Base-by-base conservation (phyloP, 2,329 filamentous ascomycete species). In the Fusarium albosuccineum region DNA sequence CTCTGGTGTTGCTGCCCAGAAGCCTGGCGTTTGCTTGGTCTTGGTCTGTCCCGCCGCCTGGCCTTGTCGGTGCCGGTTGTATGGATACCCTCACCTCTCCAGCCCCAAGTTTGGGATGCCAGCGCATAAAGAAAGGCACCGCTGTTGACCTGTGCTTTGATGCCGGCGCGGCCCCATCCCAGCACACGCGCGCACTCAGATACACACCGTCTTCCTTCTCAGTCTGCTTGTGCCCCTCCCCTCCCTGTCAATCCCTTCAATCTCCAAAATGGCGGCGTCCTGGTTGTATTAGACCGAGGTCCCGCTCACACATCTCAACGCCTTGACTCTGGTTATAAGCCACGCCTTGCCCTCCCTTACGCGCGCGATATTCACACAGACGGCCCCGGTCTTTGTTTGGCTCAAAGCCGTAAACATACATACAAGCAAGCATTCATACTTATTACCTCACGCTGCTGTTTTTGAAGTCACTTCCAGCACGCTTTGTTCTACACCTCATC, bases 61-160 rank as follows among this genome's bases (percentile, higher is more conserved):
- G 58, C 16, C 53, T 57, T 42, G 53, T 60, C 40, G 56, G 46
- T 46, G 59, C 48, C 48, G 45, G 56, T 60, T 66, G 58, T 59
- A 57, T 67, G 59, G 65, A 63, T 66, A 67, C 48, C 62, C 62
- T 68, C 60, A 64, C 62, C 62, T 62, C 57, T 60, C 60, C 22
- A 50, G 56, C 62, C 50, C 42, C 42, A 54, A 63, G 49, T 62
- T 45, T 48, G 55, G 49, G 49, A 58, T 71, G 70, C 70, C 70
- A 72, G 67, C 70, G 70, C 70, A 72, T 71, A 56, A 69, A 22
- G 62, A 57, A 49, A 66, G 64, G 65, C 70, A 68, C 60, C 55
- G 65, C 48, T 51, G 56, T 60, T 68, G 64, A 59, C 65, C 65
- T 71, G 70, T 69, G 70, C 70, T 66, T 46, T 37, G 39, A 55